These are phyloP conservation scores for Crithidia expoeki DNA, from an alignment of 208 protist species.

Conservation along the genomic window DNA sequence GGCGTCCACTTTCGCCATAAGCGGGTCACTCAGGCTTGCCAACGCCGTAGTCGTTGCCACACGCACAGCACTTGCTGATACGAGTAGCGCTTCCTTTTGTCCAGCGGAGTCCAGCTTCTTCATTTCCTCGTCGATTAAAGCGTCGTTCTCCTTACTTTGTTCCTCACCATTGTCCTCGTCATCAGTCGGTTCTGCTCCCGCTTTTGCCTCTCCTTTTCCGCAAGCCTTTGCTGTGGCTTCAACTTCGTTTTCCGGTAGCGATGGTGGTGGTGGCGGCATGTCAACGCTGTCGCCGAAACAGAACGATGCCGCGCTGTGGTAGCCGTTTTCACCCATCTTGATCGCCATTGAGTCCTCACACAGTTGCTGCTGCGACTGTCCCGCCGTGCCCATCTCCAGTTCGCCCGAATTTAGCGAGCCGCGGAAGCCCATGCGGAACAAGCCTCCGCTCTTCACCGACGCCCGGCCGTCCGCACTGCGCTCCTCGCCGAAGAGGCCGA, in stretches of 20 bases:
- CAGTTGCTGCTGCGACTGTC: background rate
- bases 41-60: background rate
- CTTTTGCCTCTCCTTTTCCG: background rate
- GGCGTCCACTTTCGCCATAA: conserved; percentile 23
- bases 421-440: background rate
- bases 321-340: conserved; percentile 10
- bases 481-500: conserved; percentile 14
- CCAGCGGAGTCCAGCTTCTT: background rate
- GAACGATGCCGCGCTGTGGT: conserved; percentile 27
- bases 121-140: background rate
- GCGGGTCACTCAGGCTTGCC: background rate
- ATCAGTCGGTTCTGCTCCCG: background rate
- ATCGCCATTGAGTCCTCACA: conserved; percentile 1
- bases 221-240: background rate
- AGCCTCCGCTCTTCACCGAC: background rate
- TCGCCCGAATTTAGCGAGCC: background rate
- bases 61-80: too few species aligned
- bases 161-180: background rate
- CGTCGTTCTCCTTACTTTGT: background rate
- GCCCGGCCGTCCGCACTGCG: background rate
- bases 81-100: background rate
- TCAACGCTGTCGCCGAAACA: conserved; percentile 11
- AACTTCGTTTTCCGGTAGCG: background rate
- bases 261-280: background rate
- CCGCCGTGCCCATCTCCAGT: background rate